These are phyloP conservation scores for Periconia digitata DNA, from an alignment of 2,329 filamentous ascomycete genomes.

Conservation along the genomic window DNA sequence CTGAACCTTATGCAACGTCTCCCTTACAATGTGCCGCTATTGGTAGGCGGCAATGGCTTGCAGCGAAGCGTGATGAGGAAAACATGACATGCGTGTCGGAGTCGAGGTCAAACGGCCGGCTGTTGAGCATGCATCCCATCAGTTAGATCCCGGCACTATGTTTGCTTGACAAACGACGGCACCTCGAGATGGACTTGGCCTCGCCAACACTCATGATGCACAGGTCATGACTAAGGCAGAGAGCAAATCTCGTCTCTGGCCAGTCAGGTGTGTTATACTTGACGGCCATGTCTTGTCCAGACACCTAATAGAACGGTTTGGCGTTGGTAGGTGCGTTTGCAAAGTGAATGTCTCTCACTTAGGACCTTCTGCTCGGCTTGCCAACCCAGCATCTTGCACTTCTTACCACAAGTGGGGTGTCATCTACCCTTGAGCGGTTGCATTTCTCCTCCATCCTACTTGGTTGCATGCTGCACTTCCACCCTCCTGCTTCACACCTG, in stretches of 20 bases:
- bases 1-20: slow-evolving; percentile 2
- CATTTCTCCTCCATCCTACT: slow-evolving; percentile 20
- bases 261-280: background rate
- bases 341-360: background rate
- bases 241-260: background rate
- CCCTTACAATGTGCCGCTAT: slow-evolving; percentile 1
- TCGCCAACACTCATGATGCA: no score
- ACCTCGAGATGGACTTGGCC: background rate
- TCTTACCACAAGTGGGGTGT: slow-evolving; percentile 10
- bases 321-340: background rate
- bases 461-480: slow-evolving; percentile 26
- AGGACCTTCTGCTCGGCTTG: background rate
- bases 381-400: background rate
- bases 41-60: slow-evolving; percentile 4
- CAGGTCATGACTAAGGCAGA: no score
- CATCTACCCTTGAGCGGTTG: slow-evolving; percentile 21
- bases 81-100: background rate
- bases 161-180: background rate
- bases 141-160: background rate
- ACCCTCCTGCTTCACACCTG: slow-evolving; percentile 7
- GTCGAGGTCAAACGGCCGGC: background rate
- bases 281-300: background rate
- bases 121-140: background rate
- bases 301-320: background rate
- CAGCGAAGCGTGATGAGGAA: slow-evolving; percentile 6